These are phyloP conservation scores for Gastrodia elata DNA, from an alignment of 106 monocot species.

Conservation along the genomic window DNA sequence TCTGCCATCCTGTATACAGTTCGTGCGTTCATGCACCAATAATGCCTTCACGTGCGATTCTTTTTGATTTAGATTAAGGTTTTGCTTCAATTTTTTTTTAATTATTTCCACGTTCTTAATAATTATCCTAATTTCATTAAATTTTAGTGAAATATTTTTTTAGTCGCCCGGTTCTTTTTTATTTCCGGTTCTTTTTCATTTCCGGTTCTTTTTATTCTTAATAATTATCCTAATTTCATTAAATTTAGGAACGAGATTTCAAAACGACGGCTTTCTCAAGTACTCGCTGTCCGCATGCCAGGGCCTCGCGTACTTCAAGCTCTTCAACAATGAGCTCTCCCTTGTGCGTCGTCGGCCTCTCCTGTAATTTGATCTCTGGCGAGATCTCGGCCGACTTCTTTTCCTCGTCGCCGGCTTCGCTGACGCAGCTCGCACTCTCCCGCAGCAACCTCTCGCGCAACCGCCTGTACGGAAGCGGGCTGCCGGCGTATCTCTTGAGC, in stretches of 20 bases:
- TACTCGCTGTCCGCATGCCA: slow-evolving; percentile 40
- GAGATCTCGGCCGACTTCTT: slow-evolving; percentile 37
- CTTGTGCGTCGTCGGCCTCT: slow-evolving; percentile 33
- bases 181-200: no score
- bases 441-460: slow-evolving; percentile 70
- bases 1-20: no score
- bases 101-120: no score
- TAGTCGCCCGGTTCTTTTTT: background rate
- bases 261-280: slow-evolving; percentile 33
- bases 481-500: slow-evolving; percentile 35
- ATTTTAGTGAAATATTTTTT: no score
- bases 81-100: no score
- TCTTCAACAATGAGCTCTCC: slow-evolving; percentile 22
- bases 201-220: no score
- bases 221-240: no score
- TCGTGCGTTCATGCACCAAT: background rate
- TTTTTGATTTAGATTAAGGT: background rate
- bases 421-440: slow-evolving; percentile 32
- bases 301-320: slow-evolving; percentile 22
- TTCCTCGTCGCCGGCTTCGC: slow-evolving; percentile 16
- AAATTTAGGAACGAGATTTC: slow-evolving; percentile 38
- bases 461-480: slow-evolving; percentile 23
- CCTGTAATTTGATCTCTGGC: slow-evolving; percentile 50
- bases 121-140: no score
- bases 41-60: background rate